These are phyloP conservation scores for Verticillium tricorpus DNA, from an alignment of 2,329 filamentous ascomycete species.

Conservation along the genomic window DNA sequence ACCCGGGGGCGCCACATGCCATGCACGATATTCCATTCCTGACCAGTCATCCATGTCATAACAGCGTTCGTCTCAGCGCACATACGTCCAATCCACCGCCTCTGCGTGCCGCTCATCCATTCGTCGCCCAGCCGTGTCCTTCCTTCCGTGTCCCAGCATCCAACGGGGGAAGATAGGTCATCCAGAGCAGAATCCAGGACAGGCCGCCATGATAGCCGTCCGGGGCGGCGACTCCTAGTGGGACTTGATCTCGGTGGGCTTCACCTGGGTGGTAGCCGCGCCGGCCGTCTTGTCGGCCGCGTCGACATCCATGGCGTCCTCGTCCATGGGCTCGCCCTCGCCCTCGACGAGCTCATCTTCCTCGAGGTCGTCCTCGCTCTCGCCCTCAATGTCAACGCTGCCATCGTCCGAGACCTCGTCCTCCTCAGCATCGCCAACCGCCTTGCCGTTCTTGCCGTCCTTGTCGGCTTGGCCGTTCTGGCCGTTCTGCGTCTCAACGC, in stretches of 20 bases:
- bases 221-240: slow-evolving; percentile 8
- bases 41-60: slow-evolving; percentile 1
- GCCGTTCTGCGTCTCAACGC: slow-evolving; percentile 48
- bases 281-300: slow-evolving; percentile 27
- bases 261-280: slow-evolving; percentile 18
- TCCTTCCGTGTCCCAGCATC: background rate
- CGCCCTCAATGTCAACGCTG: slow-evolving; percentile 74
- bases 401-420: slow-evolving; percentile 68
- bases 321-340: slow-evolving; percentile 21
- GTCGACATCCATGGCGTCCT: slow-evolving; percentile 49
- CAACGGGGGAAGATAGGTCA: background rate
- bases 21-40: background rate
- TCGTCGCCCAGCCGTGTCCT: background rate
- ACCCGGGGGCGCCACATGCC: background rate
- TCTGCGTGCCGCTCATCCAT: background rate
- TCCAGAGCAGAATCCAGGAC: background rate
- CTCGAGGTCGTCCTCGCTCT: slow-evolving; percentile 68
- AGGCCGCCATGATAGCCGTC: background rate
- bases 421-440: slow-evolving; percentile 52
- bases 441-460: slow-evolving; percentile 22
- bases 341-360: slow-evolving; percentile 52
- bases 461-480: slow-evolving; percentile 18
- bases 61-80: background rate
- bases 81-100: background rate
- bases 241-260: slow-evolving; percentile 22